Conservation (phyloP, 495 filamentous ascomycete genomes). For the Penicillium steckii region DNA sequence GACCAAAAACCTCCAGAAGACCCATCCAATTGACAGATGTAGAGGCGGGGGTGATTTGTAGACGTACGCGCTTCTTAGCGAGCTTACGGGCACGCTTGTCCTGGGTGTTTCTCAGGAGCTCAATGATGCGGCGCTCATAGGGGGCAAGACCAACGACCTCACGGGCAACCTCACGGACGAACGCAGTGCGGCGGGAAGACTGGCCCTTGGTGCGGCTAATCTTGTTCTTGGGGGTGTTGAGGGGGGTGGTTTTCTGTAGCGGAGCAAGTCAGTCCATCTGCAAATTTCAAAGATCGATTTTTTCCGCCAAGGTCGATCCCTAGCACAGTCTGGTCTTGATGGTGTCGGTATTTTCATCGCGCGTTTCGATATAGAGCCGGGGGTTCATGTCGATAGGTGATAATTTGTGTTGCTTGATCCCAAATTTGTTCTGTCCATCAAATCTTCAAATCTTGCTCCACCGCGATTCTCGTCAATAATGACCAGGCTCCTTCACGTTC, state of each 20-base stretch:
- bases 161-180: conserved; percentile 92
- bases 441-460: conserved; percentile 13
- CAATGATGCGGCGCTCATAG: conserved; percentile 97
- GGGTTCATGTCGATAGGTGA: conserved; percentile 7
- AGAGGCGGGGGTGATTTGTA: not conserved
- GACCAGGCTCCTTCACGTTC: not conserved
- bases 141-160: conserved; percentile 90
- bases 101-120: conserved; percentile 97
- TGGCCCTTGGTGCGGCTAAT: conserved; percentile 89
- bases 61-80: conserved; percentile 93
- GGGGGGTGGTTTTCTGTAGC: conserved; percentile 84
- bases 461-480: not conserved
- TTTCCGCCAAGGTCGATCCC: not conserved
- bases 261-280: conserved; percentile 31
- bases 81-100: conserved; percentile 99
- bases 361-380: conserved; percentile 9
- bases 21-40: not conserved
- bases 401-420: conserved; percentile 1
- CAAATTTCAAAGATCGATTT: not conserved
- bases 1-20: not conserved
- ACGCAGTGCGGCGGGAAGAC: conserved; percentile 87
- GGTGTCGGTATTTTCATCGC: not conserved
- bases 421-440: not conserved
- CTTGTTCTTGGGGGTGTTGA: conserved; percentile 75
- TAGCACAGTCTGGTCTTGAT: not conserved